Conservation (phyloP, 495 filamentous ascomycete species). For the Symbiotaphrina buchneri region DNA sequence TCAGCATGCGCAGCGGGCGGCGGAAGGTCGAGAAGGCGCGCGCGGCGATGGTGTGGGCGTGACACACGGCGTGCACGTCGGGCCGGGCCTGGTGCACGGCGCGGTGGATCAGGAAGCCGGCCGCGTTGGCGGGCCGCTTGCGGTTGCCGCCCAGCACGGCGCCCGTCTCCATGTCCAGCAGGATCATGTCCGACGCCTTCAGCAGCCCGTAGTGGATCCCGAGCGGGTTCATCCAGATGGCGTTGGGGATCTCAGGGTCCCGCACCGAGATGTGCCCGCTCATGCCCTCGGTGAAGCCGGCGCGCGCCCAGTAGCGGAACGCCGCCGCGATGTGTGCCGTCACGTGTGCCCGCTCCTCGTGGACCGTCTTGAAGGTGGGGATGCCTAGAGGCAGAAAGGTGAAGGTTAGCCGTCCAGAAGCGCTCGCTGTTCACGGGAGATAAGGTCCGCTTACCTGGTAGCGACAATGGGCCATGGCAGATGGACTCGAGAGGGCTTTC, state of each 20-base stretch:
- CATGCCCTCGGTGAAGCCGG: slow-evolving; percentile 14
- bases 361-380: slow-evolving; percentile 19
- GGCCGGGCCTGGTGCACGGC: slow-evolving; percentile 26
- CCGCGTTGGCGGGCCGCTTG: slow-evolving; percentile 3
- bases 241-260: slow-evolving; percentile 11
- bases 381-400: no score
- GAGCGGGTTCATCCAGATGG: slow-evolving; percentile 14
- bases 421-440: no score
- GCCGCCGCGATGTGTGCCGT: slow-evolving; percentile 10
- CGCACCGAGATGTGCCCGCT: slow-evolving; percentile 14
- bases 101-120: slow-evolving; percentile 10
- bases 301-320: slow-evolving; percentile 13
- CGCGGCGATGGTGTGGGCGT: slow-evolving; percentile 23
- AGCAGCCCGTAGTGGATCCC: slow-evolving; percentile 20
- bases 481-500: no score
- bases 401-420: no score
- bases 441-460: no score
- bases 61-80: slow-evolving; percentile 26
- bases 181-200: slow-evolving; percentile 24
- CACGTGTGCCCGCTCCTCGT: slow-evolving; percentile 11
- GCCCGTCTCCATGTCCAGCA: slow-evolving; percentile 19
- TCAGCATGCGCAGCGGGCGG: slow-evolving; percentile 23
- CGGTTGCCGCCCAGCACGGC: slow-evolving; percentile 26
- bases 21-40: slow-evolving; percentile 25
- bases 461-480: no score